Conservation (phyloP, 208 protist genomes). For the Trypanosoma scelopori region DNA sequence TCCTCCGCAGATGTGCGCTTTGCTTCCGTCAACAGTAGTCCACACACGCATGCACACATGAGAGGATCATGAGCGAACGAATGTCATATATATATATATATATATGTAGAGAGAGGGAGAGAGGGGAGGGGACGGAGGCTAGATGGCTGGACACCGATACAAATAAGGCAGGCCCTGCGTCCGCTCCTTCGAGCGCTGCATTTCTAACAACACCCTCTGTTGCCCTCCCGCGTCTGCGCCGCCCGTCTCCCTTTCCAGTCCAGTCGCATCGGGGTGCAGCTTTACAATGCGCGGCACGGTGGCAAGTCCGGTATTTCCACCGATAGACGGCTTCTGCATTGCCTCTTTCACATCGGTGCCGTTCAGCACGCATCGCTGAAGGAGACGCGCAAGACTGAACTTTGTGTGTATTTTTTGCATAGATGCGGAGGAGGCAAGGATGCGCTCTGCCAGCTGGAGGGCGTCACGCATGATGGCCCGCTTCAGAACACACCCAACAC, state of each 20-base stretch:
- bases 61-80: background rate
- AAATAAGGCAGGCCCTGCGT: constrained; percentile 90
- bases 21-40: background rate
- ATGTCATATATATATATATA: too few species aligned
- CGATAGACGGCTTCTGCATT: constrained; percentile 24
- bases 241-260: background rate
- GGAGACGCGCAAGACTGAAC: constrained; percentile 75
- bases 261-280: constrained; percentile 43
- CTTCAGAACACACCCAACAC: constrained; percentile 51
- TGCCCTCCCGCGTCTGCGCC: constrained; percentile 20
- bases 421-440: constrained; percentile 72
- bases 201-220: constrained; percentile 59
- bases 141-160: constrained; percentile 92
- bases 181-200: constrained; percentile 84
- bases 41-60: background rate
- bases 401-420: constrained; percentile 89
- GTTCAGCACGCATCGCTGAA: constrained; percentile 73
- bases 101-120: too few species aligned
- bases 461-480: constrained; percentile 80
- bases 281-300: constrained; percentile 51
- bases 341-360: constrained; percentile 52
- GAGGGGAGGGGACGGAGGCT: background rate
- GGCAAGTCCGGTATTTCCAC: constrained; percentile 18
- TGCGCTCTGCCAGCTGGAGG: constrained; percentile 75
- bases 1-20: background rate